Base-by-base conservation (phyloP, 1,284 basidiomycete genomes). In the Vanrija sp. region DNA sequence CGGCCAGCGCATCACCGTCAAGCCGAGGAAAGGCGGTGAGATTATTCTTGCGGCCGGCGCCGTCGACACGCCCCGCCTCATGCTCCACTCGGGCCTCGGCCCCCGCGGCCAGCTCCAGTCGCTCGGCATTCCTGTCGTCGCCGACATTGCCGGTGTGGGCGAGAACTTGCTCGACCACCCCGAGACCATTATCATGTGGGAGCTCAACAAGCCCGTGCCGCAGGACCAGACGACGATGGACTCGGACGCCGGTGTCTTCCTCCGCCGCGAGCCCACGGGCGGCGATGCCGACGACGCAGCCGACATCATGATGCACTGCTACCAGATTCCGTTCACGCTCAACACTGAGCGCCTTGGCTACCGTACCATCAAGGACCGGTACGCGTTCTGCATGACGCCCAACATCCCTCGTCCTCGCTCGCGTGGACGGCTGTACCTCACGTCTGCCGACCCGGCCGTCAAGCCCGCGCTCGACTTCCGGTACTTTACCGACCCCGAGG, bases 161-260 rank as follows among this genome's bases (percentile, higher is more conserved):
- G 82, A 86, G 68, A 83, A 86, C 73, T 68, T 87, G 40, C 83
- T 86, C 68, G 85, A 88, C 68, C 85, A 86, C 70, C 61, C 59
- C 44, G 59, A 61, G 53, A 57, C 55, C 12, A 61, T 61, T 47
- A 61, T 61, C 51, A 61, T 61, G 50, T 61, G 59, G 59, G 55
- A 55, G 40, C 55, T 61, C 38, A 34, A 50, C 44, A 54, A 57
- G 45, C 59, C 59, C 16, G 59, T 61, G 6, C 59, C 59, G 12
- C 18, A 44, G 29, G 38, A 57, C 51, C 49, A 52, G 59, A 61
- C 59, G 40, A 61, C 59, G 8, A 61, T 61, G 59, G 59, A 61
- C 51, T 52, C 50, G 9, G 59, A 61, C 45, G 59, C 59, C 3
- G 59, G 59, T 43, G 49, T 61, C 39, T 61, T 61, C 48, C 47